Conservation (phyloP, 2,329 filamentous ascomycete species). For the Colletotrichum salicis region DNA sequence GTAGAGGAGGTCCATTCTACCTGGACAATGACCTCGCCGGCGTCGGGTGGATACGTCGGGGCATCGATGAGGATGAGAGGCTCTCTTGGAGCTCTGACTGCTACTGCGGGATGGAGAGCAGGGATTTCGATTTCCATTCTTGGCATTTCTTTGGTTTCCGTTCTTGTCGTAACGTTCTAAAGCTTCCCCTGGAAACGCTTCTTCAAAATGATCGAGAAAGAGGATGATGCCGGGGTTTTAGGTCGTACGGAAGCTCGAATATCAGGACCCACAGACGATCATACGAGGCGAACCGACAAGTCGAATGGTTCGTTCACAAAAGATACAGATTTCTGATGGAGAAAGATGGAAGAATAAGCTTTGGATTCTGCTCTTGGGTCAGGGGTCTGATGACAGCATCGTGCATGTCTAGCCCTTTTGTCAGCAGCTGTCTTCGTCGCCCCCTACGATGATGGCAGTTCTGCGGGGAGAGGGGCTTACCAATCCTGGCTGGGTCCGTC, state of each 20-base stretch:
- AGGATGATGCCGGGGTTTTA: neutral
- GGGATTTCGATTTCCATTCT: slow-evolving; percentile 38
- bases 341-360: slow-evolving; percentile 13
- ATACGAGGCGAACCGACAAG: neutral
- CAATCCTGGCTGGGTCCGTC: slow-evolving; percentile 13
- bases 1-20: slow-evolving; percentile 70
- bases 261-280: slow-evolving; percentile 1
- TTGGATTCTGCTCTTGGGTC: slow-evolving; percentile 3
- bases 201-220: neutral
- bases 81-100: slow-evolving; percentile 36
- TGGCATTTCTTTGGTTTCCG: neutral
- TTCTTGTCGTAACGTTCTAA: neutral
- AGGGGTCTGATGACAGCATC: slow-evolving; percentile 33
- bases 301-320: neutral
- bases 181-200: neutral
- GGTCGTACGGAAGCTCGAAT: neutral
- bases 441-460: neutral
- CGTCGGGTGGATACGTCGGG: slow-evolving; percentile 46
- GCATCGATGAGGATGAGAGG: slow-evolving; percentile 40
- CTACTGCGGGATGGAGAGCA: slow-evolving; percentile 42
- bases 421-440: neutral
- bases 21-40: slow-evolving; percentile 62
- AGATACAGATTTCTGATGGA: neutral
- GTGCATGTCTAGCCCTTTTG: slow-evolving; percentile 27
- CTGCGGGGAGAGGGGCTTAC: slow-evolving; percentile 22